These are phyloP conservation scores for Dillenia turbinata DNA, from an alignment of 164 flowering plant species.

Conservation along the genomic window DNA sequence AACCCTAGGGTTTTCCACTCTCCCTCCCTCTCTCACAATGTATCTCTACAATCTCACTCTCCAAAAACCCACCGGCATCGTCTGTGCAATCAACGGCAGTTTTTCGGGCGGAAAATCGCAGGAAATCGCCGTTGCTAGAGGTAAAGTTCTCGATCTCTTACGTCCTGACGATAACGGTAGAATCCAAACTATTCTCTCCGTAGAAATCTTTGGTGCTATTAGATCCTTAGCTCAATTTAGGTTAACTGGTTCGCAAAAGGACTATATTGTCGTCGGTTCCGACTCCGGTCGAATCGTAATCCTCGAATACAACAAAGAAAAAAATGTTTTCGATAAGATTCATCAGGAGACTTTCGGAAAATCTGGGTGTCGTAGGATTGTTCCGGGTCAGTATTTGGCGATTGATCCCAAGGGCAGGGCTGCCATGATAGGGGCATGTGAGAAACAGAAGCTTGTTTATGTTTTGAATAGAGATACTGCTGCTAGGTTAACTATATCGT, in stretches of 20 bases:
- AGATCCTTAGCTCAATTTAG: constrained; percentile 85
- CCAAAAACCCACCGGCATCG: constrained; percentile 82
- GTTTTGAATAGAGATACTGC: constrained; percentile 91
- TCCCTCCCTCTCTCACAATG: constrained; percentile 26
- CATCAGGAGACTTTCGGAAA: constrained; percentile 97
- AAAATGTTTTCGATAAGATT: constrained; percentile 75
- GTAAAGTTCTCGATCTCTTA: constrained; percentile 84
- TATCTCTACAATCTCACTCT: constrained; percentile 90
- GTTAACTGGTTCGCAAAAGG: constrained; percentile 86
- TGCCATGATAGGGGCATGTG: constrained; percentile 93
- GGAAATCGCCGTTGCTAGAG: constrained; percentile 88
- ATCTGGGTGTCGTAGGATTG: constrained; percentile 89
- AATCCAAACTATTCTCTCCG: constrained; percentile 80
- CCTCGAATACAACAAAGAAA: constrained; percentile 81
- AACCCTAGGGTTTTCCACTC: neutral
- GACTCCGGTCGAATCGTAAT: constrained; percentile 95
- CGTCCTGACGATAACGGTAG: constrained; percentile 94
- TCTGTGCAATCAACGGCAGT: constrained; percentile 83
- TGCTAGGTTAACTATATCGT: constrained; percentile 89
- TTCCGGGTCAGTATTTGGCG: constrained; percentile 89
- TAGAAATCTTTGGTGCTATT: constrained; percentile 82
- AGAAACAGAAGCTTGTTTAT: constrained; percentile 96
- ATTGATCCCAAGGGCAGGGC: constrained; percentile 96
- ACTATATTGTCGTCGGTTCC: constrained; percentile 89
- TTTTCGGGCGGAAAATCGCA: constrained; percentile 83